Percentiles rank a stretch among this genome's conserved stretches.
Evolutionary conservation across 2,329 filamentous ascomycete genomes (phyloP).

Genomic region (Fusarium aywerte): DNA sequence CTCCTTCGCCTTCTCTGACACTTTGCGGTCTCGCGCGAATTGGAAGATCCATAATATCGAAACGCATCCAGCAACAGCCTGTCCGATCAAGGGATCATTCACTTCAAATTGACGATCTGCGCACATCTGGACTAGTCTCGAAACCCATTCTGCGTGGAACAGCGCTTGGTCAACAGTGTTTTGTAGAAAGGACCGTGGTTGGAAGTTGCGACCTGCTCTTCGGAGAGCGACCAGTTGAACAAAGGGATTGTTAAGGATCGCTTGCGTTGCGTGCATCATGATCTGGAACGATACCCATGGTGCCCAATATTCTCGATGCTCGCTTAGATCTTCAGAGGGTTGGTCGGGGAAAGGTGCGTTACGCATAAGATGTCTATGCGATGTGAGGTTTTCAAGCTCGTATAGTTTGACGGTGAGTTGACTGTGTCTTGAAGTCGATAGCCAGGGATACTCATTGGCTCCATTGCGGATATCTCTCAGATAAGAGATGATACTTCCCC

Average conservation of each 20-base stretch:
- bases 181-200: slow-evolving; percentile 38
- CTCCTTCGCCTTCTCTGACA: slow-evolving; percentile 33
- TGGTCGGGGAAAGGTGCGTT: slow-evolving; percentile 40
- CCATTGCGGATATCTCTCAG: slow-evolving; percentile 35
- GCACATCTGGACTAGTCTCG: slow-evolving; percentile 39
- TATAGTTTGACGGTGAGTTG: slow-evolving; percentile 39
- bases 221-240: slow-evolving; percentile 41
- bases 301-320: slow-evolving; percentile 38
- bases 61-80: slow-evolving; percentile 35
- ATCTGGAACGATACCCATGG: slow-evolving; percentile 41
- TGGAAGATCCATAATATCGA: slow-evolving; percentile 43
- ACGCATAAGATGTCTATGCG: slow-evolving; percentile 35
- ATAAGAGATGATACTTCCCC: slow-evolving; percentile 37
- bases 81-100: slow-evolving; percentile 38
- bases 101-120: slow-evolving; percentile 33
- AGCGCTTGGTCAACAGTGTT: slow-evolving; percentile 43
- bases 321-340: neutral
- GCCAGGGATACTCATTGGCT: slow-evolving; percentile 37
- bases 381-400: slow-evolving; percentile 33
- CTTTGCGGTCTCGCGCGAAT: slow-evolving; percentile 37
- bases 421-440: slow-evolving; percentile 28
- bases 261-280: slow-evolving; percentile 39
- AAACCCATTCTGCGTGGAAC: slow-evolving; percentile 41
- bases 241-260: slow-evolving; percentile 38
- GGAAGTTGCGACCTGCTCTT: slow-evolving; percentile 24